Conservation (phyloP, 768 basidiomycete species). For the Psilocybe subaeruginosa region DNA sequence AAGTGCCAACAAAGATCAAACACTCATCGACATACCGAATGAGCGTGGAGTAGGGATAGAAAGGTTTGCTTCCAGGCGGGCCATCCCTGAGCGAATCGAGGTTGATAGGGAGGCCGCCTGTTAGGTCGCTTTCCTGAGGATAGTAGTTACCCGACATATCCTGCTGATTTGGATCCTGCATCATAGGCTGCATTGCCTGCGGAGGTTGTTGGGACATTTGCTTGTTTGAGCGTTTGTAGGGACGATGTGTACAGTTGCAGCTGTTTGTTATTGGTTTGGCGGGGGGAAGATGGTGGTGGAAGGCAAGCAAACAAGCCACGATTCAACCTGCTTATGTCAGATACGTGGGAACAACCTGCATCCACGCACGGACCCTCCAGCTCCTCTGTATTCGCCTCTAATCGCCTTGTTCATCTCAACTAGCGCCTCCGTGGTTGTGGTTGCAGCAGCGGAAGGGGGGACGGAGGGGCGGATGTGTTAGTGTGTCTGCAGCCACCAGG, state of each 20-base stretch:
- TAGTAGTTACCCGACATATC: slow-evolving; percentile 70
- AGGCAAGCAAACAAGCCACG: slow-evolving; percentile 47
- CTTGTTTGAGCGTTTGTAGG: slow-evolving; percentile 27
- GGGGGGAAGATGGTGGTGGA: slow-evolving; percentile 48
- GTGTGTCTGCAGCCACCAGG: slow-evolving; percentile 56
- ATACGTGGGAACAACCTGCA: slow-evolving; percentile 58
- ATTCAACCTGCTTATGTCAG: slow-evolving; percentile 53
- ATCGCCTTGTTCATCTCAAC: slow-evolving; percentile 1
- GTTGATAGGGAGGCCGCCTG: slow-evolving; percentile 84
- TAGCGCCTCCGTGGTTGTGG: slow-evolving; percentile 21
- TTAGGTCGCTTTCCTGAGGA: slow-evolving; percentile 76
- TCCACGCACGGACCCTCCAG: slow-evolving; percentile 59
- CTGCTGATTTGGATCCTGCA: slow-evolving; percentile 53
- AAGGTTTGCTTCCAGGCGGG: slow-evolving; percentile 87
- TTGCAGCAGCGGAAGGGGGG: slow-evolving; percentile 27
- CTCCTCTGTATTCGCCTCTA: slow-evolving; percentile 12
- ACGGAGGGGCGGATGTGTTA: slow-evolving; percentile 35
- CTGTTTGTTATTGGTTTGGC: slow-evolving; percentile 41
- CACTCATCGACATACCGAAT: slow-evolving; percentile 65
- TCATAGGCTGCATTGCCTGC: slow-evolving; percentile 66
- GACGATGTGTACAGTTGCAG: slow-evolving; percentile 27
- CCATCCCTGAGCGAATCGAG: slow-evolving; percentile 87
- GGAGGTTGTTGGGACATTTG: slow-evolving; percentile 58
- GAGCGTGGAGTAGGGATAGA: slow-evolving; percentile 89
- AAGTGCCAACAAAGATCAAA: slow-evolving; percentile 6